Percentiles rank a stretch among this genome's conserved stretches.
Conservation (phyloP, 352 stramenopile genomes). For the Pythium oligandrum region DNA sequence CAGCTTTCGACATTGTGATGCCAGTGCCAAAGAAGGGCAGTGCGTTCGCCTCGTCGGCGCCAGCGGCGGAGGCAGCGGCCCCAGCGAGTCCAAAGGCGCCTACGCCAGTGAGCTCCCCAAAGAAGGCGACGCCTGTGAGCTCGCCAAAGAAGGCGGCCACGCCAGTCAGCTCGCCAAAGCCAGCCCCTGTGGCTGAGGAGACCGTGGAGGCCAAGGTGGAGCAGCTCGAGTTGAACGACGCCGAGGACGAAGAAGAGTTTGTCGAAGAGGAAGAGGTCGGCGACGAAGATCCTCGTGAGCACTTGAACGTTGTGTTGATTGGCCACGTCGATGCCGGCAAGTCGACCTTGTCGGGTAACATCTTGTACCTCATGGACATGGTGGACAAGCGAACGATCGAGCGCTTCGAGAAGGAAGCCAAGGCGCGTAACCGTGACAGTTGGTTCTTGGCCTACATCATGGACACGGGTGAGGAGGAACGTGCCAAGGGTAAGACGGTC, state of each 20-base stretch:
- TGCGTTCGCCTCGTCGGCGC: conserved; percentile 26
- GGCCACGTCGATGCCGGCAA: conserved; percentile 99
- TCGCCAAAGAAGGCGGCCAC: neutral
- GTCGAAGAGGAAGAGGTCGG: conserved; percentile 61
- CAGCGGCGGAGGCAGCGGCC: conserved; percentile 3
- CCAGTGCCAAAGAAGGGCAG: conserved; percentile 68
- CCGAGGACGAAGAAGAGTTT: conserved; percentile 54
- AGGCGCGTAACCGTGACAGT: conserved; percentile 80
- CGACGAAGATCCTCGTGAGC: conserved; percentile 94
- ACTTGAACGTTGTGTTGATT: conserved; percentile 99
- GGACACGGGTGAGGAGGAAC: conserved; percentile 99
- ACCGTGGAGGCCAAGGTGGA: conserved; percentile 16
- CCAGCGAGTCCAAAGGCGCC: conserved; percentile 11
- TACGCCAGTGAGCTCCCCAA: conserved; percentile 20
- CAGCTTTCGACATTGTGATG: conserved; percentile 66
- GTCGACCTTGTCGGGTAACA: conserved; percentile 97
- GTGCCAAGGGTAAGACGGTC: conserved; percentile 90
- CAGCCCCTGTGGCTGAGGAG: neutral
- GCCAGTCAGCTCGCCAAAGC: neutral
- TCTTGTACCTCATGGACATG: conserved; percentile 98
- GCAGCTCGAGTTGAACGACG: conserved; percentile 21
- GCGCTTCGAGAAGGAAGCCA: conserved; percentile 97
- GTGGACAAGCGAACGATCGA: conserved; percentile 99
- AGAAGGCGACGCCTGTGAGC: conserved; percentile 4
- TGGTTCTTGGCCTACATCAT: conserved; percentile 99